A percentile compares a stretch with the other conserved stretches of the same genome.
Conservation (phyloP, 805 yeast genomes). For the Pichia gijzeniarum region DNA sequence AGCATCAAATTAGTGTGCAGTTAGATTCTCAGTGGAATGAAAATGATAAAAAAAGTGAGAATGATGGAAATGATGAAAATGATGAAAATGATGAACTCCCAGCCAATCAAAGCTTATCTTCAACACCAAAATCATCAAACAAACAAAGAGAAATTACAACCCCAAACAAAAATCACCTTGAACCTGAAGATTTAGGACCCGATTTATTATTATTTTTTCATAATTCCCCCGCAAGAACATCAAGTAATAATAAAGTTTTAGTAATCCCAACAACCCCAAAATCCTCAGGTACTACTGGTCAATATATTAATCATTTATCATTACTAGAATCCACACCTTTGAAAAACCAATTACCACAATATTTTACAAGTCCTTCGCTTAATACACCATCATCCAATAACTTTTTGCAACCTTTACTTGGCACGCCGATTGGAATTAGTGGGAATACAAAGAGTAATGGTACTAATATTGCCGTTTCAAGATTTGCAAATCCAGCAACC, state of each 20-base stretch:
- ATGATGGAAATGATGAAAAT: constrained; percentile 9
- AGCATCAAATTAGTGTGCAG: not conserved
- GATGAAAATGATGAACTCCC: constrained; percentile 10
- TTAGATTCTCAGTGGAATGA: too few relatives aligned
- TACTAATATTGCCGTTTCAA: too few relatives aligned
- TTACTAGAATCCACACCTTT: constrained; percentile 25
- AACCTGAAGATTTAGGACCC: constrained; percentile 56
- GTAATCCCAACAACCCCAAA: constrained; percentile 28
- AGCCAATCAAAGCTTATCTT: constrained; percentile 14
- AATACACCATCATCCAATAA: constrained; percentile 13
- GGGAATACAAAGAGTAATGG: not conserved
- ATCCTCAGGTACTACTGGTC: constrained; percentile 12
- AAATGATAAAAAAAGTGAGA: not conserved
- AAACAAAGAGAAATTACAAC: constrained; percentile 23
- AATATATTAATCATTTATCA: constrained; percentile 11
- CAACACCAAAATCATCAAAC: constrained; percentile 27
- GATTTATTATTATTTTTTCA: constrained; percentile 76
- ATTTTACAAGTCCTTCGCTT: constrained; percentile 13
- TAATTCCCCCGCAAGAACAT: constrained; percentile 53
- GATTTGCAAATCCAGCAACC: constrained; percentile 29
- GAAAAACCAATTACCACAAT: constrained; percentile 16
- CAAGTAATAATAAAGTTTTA: constrained; percentile 9
- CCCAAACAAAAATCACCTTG: constrained; percentile 21
- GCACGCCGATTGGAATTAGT: constrained; percentile 15
- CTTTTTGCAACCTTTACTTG: constrained; percentile 12